These are phyloP conservation scores for Olyra latifolia DNA, from an alignment of 176 grass and related monocot genomes.

Conservation along the genomic window DNA sequence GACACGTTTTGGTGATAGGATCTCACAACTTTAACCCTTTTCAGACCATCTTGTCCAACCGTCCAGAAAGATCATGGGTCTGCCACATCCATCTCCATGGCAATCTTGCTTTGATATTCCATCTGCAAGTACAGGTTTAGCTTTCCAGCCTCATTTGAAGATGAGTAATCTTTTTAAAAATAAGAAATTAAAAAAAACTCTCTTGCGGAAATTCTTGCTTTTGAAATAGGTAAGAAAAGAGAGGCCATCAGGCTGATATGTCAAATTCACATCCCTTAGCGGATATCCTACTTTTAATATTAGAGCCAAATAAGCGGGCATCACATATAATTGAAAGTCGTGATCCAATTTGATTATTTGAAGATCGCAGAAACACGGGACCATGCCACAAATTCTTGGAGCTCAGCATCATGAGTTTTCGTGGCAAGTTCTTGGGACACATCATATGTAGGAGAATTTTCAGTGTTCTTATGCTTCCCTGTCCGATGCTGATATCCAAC, in stretches of 20 bases:
- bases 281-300: neutral
- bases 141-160: neutral
- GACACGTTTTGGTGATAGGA: slow-evolving; percentile 14
- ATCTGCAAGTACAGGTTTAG: neutral
- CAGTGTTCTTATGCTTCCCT: neutral
- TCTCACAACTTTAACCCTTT: neutral
- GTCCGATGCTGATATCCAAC: slow-evolving; percentile 26
- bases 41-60: neutral
- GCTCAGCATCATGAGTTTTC: slow-evolving; percentile 1
- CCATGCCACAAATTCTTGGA: neutral
- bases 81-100: neutral
- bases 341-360: neutral
- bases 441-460: neutral
- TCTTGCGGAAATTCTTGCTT: neutral
- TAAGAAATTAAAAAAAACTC: neutral
- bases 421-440: neutral
- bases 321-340: neutral
- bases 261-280: neutral
- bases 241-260: too few species aligned
- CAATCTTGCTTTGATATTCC: neutral
- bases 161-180: neutral
- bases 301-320: neutral
- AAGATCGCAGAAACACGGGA: neutral
- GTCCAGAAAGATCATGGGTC: neutral
- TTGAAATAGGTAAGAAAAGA: neutral